A percentile compares a stretch with the other conserved stretches of the same genome.
phyloP scores from a whole-genome alignment of 176 grass and related monocot genomes.

The Raddia guianensis region DNA sequence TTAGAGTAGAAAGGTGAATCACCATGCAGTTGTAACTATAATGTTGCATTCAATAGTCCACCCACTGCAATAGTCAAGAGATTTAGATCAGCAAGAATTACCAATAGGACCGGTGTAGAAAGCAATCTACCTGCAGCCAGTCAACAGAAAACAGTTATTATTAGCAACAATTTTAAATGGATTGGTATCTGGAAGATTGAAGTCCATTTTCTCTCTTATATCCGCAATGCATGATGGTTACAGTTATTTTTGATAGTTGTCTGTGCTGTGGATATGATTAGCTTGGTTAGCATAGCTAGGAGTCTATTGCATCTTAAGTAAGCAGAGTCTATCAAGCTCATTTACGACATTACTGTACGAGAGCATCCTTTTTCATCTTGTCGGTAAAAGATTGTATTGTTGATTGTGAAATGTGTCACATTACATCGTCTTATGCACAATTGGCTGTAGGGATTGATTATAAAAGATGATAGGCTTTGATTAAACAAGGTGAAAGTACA shows the following conservation, averaged over 20 bases:
- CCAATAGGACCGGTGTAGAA: too few species aligned
- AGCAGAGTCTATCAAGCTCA: slow-evolving; percentile 18
- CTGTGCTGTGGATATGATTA: neutral
- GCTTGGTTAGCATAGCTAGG: too few species aligned
- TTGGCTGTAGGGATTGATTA: neutral
- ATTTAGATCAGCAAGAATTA: too few species aligned
- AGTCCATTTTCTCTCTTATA: neutral
- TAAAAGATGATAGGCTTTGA: slow-evolving; percentile 24
- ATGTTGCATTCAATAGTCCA: too few species aligned
- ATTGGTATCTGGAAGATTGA: too few species aligned
- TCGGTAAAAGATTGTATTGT: neutral
- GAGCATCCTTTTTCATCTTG: neutral
- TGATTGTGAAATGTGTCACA: neutral
- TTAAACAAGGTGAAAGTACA: slow-evolving; percentile 26
- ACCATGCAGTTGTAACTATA: too few species aligned
- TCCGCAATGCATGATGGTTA: neutral
- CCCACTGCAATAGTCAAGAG: too few species aligned
- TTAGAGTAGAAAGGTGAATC: too few species aligned
- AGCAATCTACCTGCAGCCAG: too few species aligned
- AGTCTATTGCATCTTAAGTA: neutral
- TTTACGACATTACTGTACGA: neutral
- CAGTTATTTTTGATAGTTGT: slow-evolving; percentile 30
- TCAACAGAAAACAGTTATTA: too few species aligned
- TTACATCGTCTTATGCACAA: neutral
- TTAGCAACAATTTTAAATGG: too few species aligned